Base-by-base conservation (phyloP, 1,284 basidiomycete species). In the Puccinia brachypodii region DNA sequence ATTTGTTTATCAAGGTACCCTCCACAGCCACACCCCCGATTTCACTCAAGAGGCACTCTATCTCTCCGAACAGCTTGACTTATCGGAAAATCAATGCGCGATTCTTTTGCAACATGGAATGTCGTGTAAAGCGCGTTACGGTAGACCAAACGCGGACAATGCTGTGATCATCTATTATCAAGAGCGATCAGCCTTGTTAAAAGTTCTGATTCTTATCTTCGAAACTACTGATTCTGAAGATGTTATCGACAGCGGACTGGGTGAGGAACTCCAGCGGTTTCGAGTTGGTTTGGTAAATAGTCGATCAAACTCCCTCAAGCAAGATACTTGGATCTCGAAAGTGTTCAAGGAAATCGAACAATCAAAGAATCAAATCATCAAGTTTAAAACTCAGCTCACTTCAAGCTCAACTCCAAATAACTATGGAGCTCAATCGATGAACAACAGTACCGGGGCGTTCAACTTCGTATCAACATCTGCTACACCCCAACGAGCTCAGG, bases 61-160 rank as follows among this genome's bases (percentile, higher is more conserved):
- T 75, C 58, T 81, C 33, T 58, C 79, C 47, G 79, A 81, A 58
- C 79, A 81, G 53, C 79, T 81, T 28, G 72, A 81, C n/a, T 38
- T 81, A 8, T 81, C 79, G 11, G 79, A 81, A 69, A 81, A 75
- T 44, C 69, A 81, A 44, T 81, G 79, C 53, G 79, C 79, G 11
- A 66, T 81, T n/a, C 79, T 81, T 33, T 58, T 81, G 36, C 79
- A 81, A 69, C 62, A 81, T 75, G 79, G 79, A 53, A 81, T 81
- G 72, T 68, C 79, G 40, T 56, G 33, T 31, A 74, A 75, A 69
- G 72, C 79, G n/a, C 72, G 79, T 22, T 81, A 81, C 36, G 71
- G 72, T 40, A 66, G 72, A 69, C 71, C 79, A 53, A 81, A 81
- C 66, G 79, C 79, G 1, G 79, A 81, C 47, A 81, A 31, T 75